phyloP scores from a whole-genome alignment of 768 basidiomycete species.

The Podaxis sp. region DNA sequence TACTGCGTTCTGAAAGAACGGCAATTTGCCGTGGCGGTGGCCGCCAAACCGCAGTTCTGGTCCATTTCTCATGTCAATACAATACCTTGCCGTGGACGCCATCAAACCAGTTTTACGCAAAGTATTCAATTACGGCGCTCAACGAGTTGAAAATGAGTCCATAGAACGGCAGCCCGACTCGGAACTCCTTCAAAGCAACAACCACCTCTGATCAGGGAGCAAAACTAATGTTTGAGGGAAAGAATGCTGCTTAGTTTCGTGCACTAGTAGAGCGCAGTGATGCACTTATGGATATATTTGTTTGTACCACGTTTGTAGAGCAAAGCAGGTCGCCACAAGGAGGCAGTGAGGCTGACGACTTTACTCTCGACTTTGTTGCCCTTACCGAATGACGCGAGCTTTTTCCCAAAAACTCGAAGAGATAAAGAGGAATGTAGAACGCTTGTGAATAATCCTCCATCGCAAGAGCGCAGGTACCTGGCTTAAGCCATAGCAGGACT shows the following conservation, averaged over 20 bases:
- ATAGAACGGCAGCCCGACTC: not conserved
- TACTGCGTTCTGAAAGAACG: no score
- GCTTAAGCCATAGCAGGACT: not conserved
- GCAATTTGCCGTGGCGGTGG: no score
- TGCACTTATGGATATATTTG: no score
- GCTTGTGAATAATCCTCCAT: not conserved
- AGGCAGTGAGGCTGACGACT: no score
- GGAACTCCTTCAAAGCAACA: not conserved
- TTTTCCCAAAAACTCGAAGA: no score
- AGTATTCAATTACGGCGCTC: conserved; percentile 34
- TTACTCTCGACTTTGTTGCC: no score
- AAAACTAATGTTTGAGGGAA: conserved; percentile 15
- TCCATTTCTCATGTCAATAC: conserved; percentile 27
- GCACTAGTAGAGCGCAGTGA: not conserved
- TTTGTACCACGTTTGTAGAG: no score
- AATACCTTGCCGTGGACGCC: conserved; percentile 43
- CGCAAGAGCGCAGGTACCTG: not conserved
- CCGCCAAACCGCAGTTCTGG: no score
- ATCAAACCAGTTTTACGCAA: conserved; percentile 39
- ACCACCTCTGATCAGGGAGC: conserved; percentile 6
- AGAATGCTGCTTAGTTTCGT: not conserved
- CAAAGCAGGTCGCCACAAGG: no score
- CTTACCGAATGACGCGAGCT: no score
- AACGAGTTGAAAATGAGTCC: conserved; percentile 12
- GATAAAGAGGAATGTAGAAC: not conserved